phyloP scores from a whole-genome alignment of 2,329 filamentous ascomycete genomes.

The Chaetothyriales sp. region DNA sequence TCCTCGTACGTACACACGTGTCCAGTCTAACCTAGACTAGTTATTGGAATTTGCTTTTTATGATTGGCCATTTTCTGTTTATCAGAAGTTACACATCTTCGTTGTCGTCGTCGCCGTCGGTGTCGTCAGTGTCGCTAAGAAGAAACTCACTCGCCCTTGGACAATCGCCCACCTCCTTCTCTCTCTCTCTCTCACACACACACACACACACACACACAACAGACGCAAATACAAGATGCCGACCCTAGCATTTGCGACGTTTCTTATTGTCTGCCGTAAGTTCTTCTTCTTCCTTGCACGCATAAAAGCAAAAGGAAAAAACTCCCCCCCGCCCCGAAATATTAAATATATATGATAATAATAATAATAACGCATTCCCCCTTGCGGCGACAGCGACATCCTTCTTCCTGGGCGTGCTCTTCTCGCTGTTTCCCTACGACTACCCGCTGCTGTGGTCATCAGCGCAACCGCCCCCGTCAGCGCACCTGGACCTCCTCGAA shows the following conservation, averaged over 20 bases:
- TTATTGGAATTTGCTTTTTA: too few relatives aligned
- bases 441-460: slow-evolving; percentile 35
- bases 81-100: too few relatives aligned
- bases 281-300: not conserved
- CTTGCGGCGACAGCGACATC: slow-evolving; percentile 63
- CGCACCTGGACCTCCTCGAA: slow-evolving; percentile 75
- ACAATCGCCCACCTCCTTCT: too few relatives aligned
- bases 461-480: slow-evolving; percentile 22
- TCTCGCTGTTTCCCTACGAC: slow-evolving; percentile 86
- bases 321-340: too few relatives aligned
- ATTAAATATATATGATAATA: too few relatives aligned
- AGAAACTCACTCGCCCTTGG: not conserved
- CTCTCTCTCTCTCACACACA: too few relatives aligned
- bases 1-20: too few relatives aligned
- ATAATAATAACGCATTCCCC: too few relatives aligned
- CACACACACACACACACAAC: not conserved
- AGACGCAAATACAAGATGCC: slow-evolving; percentile 10
- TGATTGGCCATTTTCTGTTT: too few relatives aligned
- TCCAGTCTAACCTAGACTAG: too few relatives aligned
- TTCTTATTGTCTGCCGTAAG: slow-evolving; percentile 49
- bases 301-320: not conserved
- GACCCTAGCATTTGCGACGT: slow-evolving; percentile 61
- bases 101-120: not conserved
- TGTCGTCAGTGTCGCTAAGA: not conserved
- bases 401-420: slow-evolving; percentile 97